phyloP scores from a whole-genome alignment of 73 alveolate species.

The Uronychia setigera region DNA sequence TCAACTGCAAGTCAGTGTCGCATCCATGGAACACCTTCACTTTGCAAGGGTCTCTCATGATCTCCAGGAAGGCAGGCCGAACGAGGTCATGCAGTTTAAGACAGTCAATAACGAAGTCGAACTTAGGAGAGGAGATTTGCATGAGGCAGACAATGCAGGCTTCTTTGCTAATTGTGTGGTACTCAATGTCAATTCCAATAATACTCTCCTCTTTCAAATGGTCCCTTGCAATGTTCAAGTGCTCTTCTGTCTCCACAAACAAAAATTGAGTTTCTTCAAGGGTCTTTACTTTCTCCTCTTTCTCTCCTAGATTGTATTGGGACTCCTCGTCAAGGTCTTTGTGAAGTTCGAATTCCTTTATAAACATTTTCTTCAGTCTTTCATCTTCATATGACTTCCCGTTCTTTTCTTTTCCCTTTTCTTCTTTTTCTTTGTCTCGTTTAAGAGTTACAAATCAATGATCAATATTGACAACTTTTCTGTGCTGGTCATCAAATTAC shows the following conservation, averaged over 20 bases:
- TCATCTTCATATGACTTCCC: slow-evolving; percentile 1
- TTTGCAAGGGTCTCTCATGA: slow-evolving; percentile 49
- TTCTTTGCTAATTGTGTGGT: slow-evolving; percentile 74
- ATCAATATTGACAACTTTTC: slow-evolving; percentile 19
- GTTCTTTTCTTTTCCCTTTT: neutral
- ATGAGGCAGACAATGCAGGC: slow-evolving; percentile 78
- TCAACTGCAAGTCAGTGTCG: slow-evolving; percentile 86
- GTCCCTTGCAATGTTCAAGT: slow-evolving; percentile 23
- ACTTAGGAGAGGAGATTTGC: slow-evolving; percentile 77
- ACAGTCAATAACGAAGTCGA: slow-evolving; percentile 83
- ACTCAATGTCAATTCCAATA: slow-evolving; percentile 90
- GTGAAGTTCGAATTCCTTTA: neutral
- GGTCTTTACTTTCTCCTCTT: slow-evolving; percentile 9
- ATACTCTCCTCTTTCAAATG: slow-evolving; percentile 53
- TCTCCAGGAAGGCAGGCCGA: too few relatives aligned
- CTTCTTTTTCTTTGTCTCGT: slow-evolving; percentile 2
- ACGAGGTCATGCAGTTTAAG: slow-evolving; percentile 68
- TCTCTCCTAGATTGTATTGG: neutral
- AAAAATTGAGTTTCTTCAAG: slow-evolving; percentile 35
- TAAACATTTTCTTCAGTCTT: neutral
- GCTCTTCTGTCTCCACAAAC: slow-evolving; percentile 76
- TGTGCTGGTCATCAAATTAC: slow-evolving; percentile 17
- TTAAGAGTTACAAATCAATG: slow-evolving; percentile 12
- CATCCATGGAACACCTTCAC: slow-evolving; percentile 95
- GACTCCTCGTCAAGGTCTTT: neutral